Conservation (phyloP, 306 rosid species). For the Crotalaria pallida region DNA sequence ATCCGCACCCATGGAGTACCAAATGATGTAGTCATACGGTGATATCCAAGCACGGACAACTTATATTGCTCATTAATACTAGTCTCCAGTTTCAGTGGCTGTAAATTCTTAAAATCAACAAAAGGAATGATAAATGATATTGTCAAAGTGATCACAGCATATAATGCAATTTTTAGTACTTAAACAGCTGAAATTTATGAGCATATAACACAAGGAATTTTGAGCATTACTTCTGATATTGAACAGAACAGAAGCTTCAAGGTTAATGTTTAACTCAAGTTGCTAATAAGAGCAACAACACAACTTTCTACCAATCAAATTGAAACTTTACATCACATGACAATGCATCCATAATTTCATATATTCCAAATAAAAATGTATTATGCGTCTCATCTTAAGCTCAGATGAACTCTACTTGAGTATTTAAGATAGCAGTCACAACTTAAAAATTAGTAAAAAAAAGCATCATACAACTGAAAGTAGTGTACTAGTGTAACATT, state of each 20-base stretch:
- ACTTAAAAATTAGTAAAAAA: slow-evolving; percentile 3
- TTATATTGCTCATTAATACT: too few species aligned
- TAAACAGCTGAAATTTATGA: neutral
- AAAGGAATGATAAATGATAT: neutral
- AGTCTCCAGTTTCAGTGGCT: too few species aligned
- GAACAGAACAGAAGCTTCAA: neutral
- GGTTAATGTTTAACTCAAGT: neutral
- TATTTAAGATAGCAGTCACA: neutral
- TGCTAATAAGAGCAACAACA: neutral
- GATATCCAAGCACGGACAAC: too few species aligned
- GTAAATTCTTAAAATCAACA: neutral
- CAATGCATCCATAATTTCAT: neutral
- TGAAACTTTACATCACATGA: neutral
- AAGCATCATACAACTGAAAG: slow-evolving; percentile 13
- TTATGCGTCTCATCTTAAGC: slow-evolving; percentile 10
- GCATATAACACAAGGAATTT: too few species aligned
- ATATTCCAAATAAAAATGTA: neutral
- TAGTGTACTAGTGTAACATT: slow-evolving; percentile 20
- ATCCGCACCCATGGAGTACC: too few species aligned
- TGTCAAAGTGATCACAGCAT: neutral
- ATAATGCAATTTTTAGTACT: neutral
- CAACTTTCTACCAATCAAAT: neutral
- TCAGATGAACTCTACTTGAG: neutral
- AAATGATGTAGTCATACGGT: too few species aligned
- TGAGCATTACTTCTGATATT: neutral